Evolutionary conservation across 768 basidiomycete species (phyloP), one percentile per base, ranked within the genome.

Genomic region (Cystoderma amianthinum): DNA sequence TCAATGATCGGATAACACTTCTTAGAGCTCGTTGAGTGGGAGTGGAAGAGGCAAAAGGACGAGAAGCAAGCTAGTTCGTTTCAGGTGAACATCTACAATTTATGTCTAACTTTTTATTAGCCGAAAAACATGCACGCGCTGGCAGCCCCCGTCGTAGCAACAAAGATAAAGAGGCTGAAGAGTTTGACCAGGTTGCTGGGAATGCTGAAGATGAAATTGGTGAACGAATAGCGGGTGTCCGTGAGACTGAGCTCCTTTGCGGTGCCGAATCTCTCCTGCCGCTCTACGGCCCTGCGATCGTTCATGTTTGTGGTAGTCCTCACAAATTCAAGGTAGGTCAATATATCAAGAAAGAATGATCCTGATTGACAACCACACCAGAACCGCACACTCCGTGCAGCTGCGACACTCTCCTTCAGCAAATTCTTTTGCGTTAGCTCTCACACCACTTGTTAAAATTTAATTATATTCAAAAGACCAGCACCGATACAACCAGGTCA

Each of bases 171-270:
- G 96, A 99, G 56, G 79, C 98, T 0, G 96, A 99, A n/a, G n/a
- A n/a, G n/a, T n/a, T n/a, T n/a, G n/a, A n/a, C n/a, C n/a, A n/a
- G n/a, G n/a, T n/a, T n/a, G n/a, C n/a, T n/a, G 96, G 96, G 4
- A 95, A 94, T 54, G 92, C 92, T 3, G 96, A 99, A 59, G 96
- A 99, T 55, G 96, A 99, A n/a, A 95, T 98, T 49, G 96, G 93
- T 11, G 96, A 99, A 44, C 75, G 85, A 6, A 86, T 99, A 28
- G 81, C 85, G 2, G 75, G n/a, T n/a, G n/a, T n/a, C n/a, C n/a
- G n/a, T n/a, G n/a, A n/a, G n/a, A n/a, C n/a, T n/a, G n/a, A 97
- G 60, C 67, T 98, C 36, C 65, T 98, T 11, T 92, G 89, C 49
- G 90, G 93, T 1, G 67, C 80, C 1, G 67, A 84, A 2, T 92